phyloP scores from a whole-genome alignment of 2,329 filamentous ascomycete genomes.

The Ophiostoma angusticollis region DNA sequence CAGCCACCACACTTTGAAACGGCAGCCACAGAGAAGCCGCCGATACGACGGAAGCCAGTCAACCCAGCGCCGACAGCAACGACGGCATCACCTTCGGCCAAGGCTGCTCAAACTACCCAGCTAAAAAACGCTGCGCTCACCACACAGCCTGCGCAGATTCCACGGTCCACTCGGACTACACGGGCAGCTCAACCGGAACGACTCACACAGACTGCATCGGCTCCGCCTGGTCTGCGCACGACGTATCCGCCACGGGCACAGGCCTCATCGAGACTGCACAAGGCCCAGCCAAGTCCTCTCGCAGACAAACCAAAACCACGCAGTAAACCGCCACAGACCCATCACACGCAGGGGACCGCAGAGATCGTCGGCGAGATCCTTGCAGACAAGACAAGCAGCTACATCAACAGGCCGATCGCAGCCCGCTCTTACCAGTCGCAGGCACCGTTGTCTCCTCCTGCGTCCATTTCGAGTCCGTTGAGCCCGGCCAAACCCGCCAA shows the following conservation, averaged over 20 bases:
- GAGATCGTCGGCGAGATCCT: constrained; percentile 7
- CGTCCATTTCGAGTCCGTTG: too few species aligned
- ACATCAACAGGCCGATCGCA: background rate
- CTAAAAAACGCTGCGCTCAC: too few species aligned
- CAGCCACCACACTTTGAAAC: constrained; percentile 8
- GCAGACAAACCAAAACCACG: constrained; percentile 1
- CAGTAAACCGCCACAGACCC: constrained; percentile 15
- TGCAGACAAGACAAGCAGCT: constrained; percentile 5
- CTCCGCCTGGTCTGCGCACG: too few species aligned
- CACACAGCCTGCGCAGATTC: too few species aligned
- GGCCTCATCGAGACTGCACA: background rate
- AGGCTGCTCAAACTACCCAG: too few species aligned
- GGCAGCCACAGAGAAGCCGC: background rate
- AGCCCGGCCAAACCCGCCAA: background rate
- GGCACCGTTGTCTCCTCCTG: too few species aligned
- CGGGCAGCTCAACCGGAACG: too few species aligned
- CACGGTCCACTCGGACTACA: too few species aligned
- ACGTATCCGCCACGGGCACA: too few species aligned
- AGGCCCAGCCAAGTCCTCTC: background rate
- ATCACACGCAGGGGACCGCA: constrained; percentile 20
- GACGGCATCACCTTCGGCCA: too few species aligned
- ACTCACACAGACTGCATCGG: background rate
- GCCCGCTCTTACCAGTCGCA: too few species aligned
- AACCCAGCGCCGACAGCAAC: background rate
- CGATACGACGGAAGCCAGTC: constrained; percentile 1